A percentile compares a stretch with the other conserved stretches of the same genome.
These are phyloP conservation scores for Colletotrichum ledebouriae DNA, from an alignment of 2,329 filamentous ascomycete species.

Conservation along the genomic window DNA sequence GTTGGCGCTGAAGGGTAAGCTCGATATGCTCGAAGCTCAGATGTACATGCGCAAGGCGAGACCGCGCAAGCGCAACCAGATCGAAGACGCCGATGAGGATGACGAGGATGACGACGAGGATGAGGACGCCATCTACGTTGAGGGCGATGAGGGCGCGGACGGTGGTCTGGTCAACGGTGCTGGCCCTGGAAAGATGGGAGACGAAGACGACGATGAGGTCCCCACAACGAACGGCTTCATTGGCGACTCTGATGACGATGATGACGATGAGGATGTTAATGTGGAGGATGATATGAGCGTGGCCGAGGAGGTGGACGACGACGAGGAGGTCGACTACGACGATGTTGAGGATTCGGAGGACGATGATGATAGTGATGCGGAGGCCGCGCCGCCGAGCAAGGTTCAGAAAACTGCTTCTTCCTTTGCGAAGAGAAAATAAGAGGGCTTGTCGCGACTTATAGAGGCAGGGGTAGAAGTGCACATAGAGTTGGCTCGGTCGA, in stretches of 20 bases:
- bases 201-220: slow-evolving; percentile 71
- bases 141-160: slow-evolving; percentile 70
- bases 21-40: slow-evolving; percentile 94
- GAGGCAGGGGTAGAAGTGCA: slow-evolving; percentile 32
- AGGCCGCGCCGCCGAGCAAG: slow-evolving; percentile 62
- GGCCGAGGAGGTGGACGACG: slow-evolving; percentile 65
- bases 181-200: slow-evolving; percentile 54
- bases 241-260: slow-evolving; percentile 72
- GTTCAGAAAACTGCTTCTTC: slow-evolving; percentile 56
- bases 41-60: slow-evolving; percentile 82
- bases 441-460: slow-evolving; percentile 6
- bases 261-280: slow-evolving; percentile 55
- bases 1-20: slow-evolving; percentile 90
- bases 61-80: slow-evolving; percentile 59
- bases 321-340: slow-evolving; percentile 71
- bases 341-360: slow-evolving; percentile 70
- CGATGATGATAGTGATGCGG: slow-evolving; percentile 66
- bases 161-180: slow-evolving; percentile 50
- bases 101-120: slow-evolving; percentile 69
- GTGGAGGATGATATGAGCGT: slow-evolving; percentile 61
- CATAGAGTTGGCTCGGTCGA: slow-evolving; percentile 41
- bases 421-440: slow-evolving; percentile 55
- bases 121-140: slow-evolving; percentile 87
- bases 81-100: slow-evolving; percentile 58
- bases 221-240: slow-evolving; percentile 66